Evolutionary conservation across 2,329 filamentous ascomycete genomes (phyloP), one percentile per base, ranked within the genome.

Genomic region (Ascochyta koolunga): DNA sequence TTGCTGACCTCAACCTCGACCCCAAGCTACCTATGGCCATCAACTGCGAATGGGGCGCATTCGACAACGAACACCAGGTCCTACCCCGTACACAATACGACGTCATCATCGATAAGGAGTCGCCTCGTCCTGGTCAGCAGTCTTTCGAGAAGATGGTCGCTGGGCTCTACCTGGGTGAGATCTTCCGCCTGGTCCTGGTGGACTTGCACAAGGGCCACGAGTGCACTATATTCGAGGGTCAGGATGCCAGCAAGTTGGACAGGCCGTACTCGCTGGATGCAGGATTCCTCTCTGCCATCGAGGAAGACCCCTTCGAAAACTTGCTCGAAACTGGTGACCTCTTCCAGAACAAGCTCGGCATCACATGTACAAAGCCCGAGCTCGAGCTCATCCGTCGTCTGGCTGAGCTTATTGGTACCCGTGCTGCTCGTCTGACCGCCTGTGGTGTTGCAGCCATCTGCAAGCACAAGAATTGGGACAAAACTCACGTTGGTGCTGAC

Each of bases 91-190:
- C 92, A 35, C 85, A 85, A 55, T 98, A 95, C 76, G 93, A 98
- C 74, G 80, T 90, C 56, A 86, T 88, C 64, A 91, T 98, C 69
- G 93, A 98, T 80, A 87, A 90, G 65, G 89, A 95, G 68, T 97
- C 93, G 18, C 93, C 93, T 31, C 89, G 93, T 22, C 93, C 93
- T 3, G 93, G 92, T 44, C 92, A 97, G 78, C 93, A 98, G 78
- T 88, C 91, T 1, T 97, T 97, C 65, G 93, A 98, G 80, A 97
- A 98, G 81, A 97, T 97, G 90, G 93, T 96, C 72, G 92, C 93
- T 2, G 93, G 93, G 60, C 83, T 97, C 42, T 98, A 97, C 74
- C 85, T 97, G 2, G 93, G 93, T 62, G 93, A 98, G 77, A 89
- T 98, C 69, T 96, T 96, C 84, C 90, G 93, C 54, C 83, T 96